These are phyloP conservation scores for Rugonectria rugulosa DNA, from an alignment of 2,329 filamentous ascomycete genomes.

Conservation along the genomic window DNA sequence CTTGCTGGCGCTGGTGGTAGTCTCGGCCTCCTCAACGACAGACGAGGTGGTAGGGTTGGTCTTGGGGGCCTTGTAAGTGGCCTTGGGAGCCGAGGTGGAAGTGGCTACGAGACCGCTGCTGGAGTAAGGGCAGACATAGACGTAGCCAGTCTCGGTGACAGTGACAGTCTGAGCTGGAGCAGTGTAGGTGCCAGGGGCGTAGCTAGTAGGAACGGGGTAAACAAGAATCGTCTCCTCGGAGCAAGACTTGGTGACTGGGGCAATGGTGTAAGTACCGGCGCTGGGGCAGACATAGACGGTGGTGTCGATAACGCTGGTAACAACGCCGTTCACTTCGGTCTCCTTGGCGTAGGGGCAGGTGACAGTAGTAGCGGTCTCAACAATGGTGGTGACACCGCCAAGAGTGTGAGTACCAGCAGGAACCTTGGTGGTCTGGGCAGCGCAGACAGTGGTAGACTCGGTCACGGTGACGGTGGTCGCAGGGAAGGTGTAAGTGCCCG, in stretches of 20 bases:
- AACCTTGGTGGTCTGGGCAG: slow-evolving; percentile 66
- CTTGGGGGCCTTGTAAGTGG: slow-evolving; percentile 31
- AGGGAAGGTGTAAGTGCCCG: slow-evolving; percentile 79
- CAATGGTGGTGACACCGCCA: slow-evolving; percentile 76
- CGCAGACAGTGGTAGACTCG: slow-evolving; percentile 72
- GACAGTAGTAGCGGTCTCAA: slow-evolving; percentile 71
- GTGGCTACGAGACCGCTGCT: slow-evolving; percentile 47
- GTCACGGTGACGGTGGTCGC: slow-evolving; percentile 74
- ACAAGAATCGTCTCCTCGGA: slow-evolving; percentile 63
- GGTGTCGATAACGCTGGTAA: slow-evolving; percentile 71
- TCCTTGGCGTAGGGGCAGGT: slow-evolving; percentile 74
- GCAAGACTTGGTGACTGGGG: slow-evolving; percentile 69
- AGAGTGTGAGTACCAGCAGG: slow-evolving; percentile 71
- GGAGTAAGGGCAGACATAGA: slow-evolving; percentile 75
- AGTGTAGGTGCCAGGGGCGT: slow-evolving; percentile 76
- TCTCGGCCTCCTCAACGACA: slow-evolving; percentile 18
- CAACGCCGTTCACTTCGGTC: slow-evolving; percentile 62
- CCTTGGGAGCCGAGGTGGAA: slow-evolving; percentile 13
- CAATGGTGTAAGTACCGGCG: slow-evolving; percentile 79
- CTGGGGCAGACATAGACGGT: slow-evolving; percentile 78
- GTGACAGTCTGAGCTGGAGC: slow-evolving; percentile 72
- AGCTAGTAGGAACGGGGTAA: slow-evolving; percentile 71
- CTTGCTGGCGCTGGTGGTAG: slow-evolving; percentile 20
- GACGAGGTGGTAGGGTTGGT: slow-evolving; percentile 20
- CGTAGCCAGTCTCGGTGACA: slow-evolving; percentile 71